Percentiles rank a stretch among this genome's conserved stretches.
Conservation (phyloP, 768 basidiomycete species). For the Clathrus columnatus region DNA sequence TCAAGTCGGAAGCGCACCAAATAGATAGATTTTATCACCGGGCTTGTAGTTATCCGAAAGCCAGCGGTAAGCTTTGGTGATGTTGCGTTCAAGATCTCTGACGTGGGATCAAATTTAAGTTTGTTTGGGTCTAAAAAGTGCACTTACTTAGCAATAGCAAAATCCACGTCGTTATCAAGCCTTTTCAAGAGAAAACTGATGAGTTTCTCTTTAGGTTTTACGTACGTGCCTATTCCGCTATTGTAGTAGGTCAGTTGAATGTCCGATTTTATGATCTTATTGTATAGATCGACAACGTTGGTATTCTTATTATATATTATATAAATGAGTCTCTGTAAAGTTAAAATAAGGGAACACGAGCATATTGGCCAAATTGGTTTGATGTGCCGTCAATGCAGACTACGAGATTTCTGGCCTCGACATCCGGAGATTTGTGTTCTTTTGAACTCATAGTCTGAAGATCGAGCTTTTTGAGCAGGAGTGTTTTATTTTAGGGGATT, state of each 20-base stretch:
- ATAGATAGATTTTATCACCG: constrained; percentile 28
- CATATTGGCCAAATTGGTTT: neutral
- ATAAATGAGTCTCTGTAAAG: too few relatives aligned
- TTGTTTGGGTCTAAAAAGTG: too few relatives aligned
- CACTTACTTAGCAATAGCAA: constrained; percentile 30
- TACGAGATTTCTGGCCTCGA: neutral
- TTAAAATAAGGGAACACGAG: neutral
- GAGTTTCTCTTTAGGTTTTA: constrained; percentile 17
- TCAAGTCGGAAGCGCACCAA: constrained; percentile 17
- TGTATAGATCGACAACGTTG: constrained; percentile 33
- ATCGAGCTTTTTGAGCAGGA: too few relatives aligned
- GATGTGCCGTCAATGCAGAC: constrained; percentile 4
- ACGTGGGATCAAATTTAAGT: too few relatives aligned
- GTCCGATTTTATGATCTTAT: constrained; percentile 25
- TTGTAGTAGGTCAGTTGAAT: constrained; percentile 32
- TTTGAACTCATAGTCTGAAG: too few relatives aligned
- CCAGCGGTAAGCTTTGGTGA: constrained; percentile 24
- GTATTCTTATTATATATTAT: too few relatives aligned
- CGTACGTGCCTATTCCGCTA: constrained; percentile 32
- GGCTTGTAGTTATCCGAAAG: constrained; percentile 22
- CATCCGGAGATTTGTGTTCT: too few relatives aligned
- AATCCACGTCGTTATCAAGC: constrained; percentile 23
- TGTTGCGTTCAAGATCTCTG: constrained; percentile 17
- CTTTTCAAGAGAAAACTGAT: constrained; percentile 16
- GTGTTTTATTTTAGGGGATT: too few relatives aligned